These are phyloP conservation scores for Leccinum fibrillosum DNA, from an alignment of 768 basidiomycete genomes.

Conservation along the genomic window DNA sequence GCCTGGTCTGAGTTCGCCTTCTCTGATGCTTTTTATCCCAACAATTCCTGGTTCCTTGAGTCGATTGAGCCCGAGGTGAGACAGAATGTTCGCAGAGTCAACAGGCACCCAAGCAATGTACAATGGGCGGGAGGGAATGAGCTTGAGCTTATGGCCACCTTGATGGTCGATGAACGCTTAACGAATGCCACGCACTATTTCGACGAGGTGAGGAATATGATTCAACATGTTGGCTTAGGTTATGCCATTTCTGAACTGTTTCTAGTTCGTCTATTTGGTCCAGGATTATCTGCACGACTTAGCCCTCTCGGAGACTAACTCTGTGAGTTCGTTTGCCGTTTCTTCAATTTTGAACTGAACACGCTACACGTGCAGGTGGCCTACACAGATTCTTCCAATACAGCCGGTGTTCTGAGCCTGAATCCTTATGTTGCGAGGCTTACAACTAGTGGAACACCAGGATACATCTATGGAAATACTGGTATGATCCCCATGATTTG, in stretches of 20 bases:
- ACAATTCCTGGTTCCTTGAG: conserved; percentile 51
- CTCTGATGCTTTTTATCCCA: conserved; percentile 53
- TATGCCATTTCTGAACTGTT: not conserved
- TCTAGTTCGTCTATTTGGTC: conserved; percentile 48
- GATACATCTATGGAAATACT: conserved; percentile 54
- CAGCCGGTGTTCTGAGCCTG: conserved; percentile 52
- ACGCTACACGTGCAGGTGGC: conserved; percentile 36
- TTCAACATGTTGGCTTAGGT: not conserved
- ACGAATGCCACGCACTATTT: conserved; percentile 19
- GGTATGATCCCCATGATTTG: conserved; percentile 30
- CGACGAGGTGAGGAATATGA: conserved; percentile 39
- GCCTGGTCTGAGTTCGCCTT: conserved; percentile 50
- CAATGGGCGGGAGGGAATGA: conserved; percentile 57
- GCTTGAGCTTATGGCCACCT: conserved; percentile 40
- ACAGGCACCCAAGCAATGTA: conserved; percentile 52
- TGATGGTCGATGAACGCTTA: not conserved
- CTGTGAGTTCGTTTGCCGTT: conserved; percentile 30
- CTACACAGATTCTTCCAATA: conserved; percentile 61
- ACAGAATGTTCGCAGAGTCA: conserved; percentile 46
- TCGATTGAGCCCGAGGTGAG: conserved; percentile 53
- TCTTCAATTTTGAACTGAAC: not conserved
- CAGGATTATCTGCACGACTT: conserved; percentile 49
- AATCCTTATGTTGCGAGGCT: conserved; percentile 53
- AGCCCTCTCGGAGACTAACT: conserved; percentile 44
- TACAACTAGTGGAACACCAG: conserved; percentile 43